Evolutionary conservation across 805 yeast species (phyloP).

Genomic region (Pichia gijzeniarum): DNA sequence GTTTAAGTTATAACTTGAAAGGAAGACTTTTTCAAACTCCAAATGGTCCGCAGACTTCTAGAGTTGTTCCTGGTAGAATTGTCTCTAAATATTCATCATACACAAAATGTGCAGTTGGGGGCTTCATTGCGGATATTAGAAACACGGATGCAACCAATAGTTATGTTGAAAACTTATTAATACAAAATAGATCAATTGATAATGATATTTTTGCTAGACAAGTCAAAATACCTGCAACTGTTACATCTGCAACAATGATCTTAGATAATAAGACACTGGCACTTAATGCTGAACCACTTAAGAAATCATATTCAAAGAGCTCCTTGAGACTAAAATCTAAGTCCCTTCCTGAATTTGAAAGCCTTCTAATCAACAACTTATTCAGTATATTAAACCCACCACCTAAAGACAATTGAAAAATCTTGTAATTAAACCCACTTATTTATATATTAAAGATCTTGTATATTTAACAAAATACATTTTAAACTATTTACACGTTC

Average conservation of each 20-base stretch:
- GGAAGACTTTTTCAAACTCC: constrained; percentile 70
- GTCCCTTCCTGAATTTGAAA: too few species aligned
- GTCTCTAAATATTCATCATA: constrained; percentile 37
- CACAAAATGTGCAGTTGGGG: constrained; percentile 53
- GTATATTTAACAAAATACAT: too few species aligned
- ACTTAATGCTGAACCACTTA: constrained; percentile 18
- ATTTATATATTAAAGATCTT: too few species aligned
- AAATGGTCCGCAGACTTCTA: constrained; percentile 50
- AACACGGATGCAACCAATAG: constrained; percentile 18
- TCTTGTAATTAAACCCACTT: too few species aligned
- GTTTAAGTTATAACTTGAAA: constrained; percentile 59
- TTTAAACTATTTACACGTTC: too few species aligned
- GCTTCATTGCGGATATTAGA: constrained; percentile 21
- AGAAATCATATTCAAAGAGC: too few species aligned
- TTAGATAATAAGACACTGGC: constrained; percentile 19
- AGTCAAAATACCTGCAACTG: constrained; percentile 24
- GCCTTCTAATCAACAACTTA: not conserved
- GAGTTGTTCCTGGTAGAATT: constrained; percentile 64
- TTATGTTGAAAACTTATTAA: constrained; percentile 18
- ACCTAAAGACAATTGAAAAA: too few species aligned
- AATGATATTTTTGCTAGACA: constrained; percentile 26
- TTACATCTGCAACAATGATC: constrained; percentile 23
- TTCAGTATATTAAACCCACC: too few species aligned
- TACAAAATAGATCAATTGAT: constrained; percentile 23
- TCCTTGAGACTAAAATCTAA: too few species aligned